phyloP scores from a whole-genome alignment of 768 basidiomycete species.

The Psilocybe azurescens region DNA sequence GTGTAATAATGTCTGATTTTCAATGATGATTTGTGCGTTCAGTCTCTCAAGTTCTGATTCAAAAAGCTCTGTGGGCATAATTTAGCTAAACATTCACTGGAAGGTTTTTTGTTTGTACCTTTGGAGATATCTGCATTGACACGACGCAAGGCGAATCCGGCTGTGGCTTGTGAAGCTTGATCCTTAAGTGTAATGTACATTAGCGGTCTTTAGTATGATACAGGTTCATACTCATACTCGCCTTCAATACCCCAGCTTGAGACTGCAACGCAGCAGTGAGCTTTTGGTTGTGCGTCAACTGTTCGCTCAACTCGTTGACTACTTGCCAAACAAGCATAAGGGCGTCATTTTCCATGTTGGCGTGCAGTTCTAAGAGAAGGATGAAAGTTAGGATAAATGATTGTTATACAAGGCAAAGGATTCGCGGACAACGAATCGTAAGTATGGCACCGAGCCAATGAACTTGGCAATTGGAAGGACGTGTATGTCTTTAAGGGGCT shows the following conservation, averaged over 20 bases:
- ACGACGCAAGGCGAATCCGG: conserved; percentile 80
- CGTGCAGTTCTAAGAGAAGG: neutral
- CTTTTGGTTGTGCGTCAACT: conserved; percentile 83
- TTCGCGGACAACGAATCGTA: no score
- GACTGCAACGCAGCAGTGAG: conserved; percentile 69
- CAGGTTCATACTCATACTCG: conserved; percentile 35
- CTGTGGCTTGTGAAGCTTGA: conserved; percentile 73
- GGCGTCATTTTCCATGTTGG: conserved; percentile 62
- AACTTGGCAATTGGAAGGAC: no score
- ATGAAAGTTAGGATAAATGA: neutral
- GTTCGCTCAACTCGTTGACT: conserved; percentile 81
- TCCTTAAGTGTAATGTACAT: conserved; percentile 45
- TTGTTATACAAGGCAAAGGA: no score
- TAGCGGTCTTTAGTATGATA: neutral
- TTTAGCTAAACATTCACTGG: conserved; percentile 28
- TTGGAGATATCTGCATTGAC: conserved; percentile 89
- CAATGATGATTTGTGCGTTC: conserved; percentile 89
- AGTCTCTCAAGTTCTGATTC: conserved; percentile 90
- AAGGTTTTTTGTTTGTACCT: conserved; percentile 44
- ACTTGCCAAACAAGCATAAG: conserved; percentile 80
- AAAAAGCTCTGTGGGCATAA: conserved; percentile 75
- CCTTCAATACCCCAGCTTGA: conserved; percentile 78
- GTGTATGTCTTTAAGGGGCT: neutral
- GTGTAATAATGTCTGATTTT: conserved; percentile 90
- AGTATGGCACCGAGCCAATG: no score